A percentile compares a stretch with the other conserved stretches of the same genome.
phyloP scores from a whole-genome alignment of 176 grass and related monocot genomes.

The Tillandsia fasciculata region DNA sequence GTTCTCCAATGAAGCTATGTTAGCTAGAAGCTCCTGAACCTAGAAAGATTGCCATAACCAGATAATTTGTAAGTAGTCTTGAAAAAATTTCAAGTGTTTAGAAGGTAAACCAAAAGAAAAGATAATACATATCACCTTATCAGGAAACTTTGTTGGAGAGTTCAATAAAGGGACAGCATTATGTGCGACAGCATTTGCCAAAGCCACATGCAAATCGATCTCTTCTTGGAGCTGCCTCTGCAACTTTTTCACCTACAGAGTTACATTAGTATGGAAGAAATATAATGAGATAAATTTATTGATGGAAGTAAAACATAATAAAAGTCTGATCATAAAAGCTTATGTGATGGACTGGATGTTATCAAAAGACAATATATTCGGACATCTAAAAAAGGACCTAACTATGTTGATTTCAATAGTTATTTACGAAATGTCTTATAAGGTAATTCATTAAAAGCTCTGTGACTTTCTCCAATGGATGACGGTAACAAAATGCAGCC shows the following conservation, averaged over 20 bases:
- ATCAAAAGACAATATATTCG: too few species aligned
- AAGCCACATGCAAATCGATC: constrained; percentile 59
- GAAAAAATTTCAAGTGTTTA: background rate
- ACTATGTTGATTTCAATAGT: too few species aligned
- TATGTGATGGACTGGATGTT: too few species aligned
- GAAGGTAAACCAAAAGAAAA: constrained; percentile 3
- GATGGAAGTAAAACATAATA: background rate
- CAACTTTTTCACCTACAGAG: constrained; percentile 57
- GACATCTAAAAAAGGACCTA: too few species aligned
- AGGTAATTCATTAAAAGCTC: too few species aligned
- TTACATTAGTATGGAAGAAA: constrained; percentile 5
- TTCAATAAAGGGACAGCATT: constrained; percentile 31
- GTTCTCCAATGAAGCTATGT: constrained; percentile 54
- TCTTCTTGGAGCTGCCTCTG: constrained; percentile 85
- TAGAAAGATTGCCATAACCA: constrained; percentile 19
- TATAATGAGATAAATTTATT: background rate
- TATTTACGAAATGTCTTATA: too few species aligned
- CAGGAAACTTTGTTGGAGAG: constrained; percentile 61
- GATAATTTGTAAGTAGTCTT: constrained; percentile 7
- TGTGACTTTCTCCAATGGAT: too few species aligned
- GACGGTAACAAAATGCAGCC: too few species aligned
- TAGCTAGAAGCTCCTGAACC: constrained; percentile 63
- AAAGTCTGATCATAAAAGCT: background rate
- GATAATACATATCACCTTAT: constrained; percentile 25
- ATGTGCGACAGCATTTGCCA: constrained; percentile 57